Evolutionary conservation across 139 green algal genomes (phyloP).

Genomic region (Ostreobium quekettii): DNA sequence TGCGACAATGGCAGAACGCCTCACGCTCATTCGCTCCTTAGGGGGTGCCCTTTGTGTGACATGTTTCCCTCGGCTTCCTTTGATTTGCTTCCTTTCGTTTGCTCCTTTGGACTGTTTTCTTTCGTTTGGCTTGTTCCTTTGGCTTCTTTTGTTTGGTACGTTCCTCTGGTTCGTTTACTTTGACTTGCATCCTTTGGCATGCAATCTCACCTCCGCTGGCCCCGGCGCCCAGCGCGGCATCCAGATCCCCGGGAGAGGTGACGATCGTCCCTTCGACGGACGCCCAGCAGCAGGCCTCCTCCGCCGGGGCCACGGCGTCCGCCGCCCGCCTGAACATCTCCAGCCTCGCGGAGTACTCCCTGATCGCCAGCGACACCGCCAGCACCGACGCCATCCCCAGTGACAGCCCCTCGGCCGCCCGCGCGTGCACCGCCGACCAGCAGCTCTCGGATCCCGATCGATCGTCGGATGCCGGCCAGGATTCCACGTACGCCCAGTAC

Average conservation of each 20-base stretch:
- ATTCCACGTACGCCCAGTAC: constrained; percentile 45
- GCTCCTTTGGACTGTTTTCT: too few species aligned
- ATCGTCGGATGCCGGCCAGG: background rate
- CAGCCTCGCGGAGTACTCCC: background rate
- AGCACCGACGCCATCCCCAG: background rate
- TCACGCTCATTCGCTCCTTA: too few species aligned
- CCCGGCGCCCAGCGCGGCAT: background rate
- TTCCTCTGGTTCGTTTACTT: background rate
- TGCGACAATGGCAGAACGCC: too few species aligned
- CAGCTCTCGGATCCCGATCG: background rate
- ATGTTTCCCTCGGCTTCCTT: too few species aligned
- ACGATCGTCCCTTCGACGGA: background rate
- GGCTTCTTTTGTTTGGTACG: too few species aligned
- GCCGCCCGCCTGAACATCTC: background rate
- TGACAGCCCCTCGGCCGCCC: background rate
- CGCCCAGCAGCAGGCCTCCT: constrained; percentile 17
- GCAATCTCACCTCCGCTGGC: constrained; percentile 4
- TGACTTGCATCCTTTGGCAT: background rate
- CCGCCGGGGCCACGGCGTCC: background rate
- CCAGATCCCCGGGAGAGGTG: background rate
- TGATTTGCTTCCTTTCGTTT: too few species aligned
- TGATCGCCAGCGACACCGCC: background rate
- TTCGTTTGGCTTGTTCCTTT: too few species aligned
- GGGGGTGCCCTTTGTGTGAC: too few species aligned
- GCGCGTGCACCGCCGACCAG: background rate